phyloP scores from a whole-genome alignment of 176 grass and related monocot genomes.

The Phoenix dactylifera region DNA sequence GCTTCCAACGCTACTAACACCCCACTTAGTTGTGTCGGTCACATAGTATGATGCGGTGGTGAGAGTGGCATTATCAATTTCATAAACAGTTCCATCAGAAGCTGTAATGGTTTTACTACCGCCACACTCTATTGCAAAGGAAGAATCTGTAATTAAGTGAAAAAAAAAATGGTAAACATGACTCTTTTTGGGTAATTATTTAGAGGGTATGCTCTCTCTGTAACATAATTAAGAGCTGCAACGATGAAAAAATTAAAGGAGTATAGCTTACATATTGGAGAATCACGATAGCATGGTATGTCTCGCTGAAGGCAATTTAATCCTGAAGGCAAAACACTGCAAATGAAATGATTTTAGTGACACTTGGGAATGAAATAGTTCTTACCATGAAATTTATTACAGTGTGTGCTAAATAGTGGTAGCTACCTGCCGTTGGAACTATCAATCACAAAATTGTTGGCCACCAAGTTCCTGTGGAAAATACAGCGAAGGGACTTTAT shows the following conservation, averaged over 20 bases:
- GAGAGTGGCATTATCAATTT: conserved; percentile 33
- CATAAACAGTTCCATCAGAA: conserved; percentile 43
- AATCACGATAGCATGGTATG: conserved; percentile 45
- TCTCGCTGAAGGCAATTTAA: conserved; percentile 51
- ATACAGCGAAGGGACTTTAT: background rate
- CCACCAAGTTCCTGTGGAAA: conserved; percentile 8
- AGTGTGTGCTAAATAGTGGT: no score
- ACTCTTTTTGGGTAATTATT: no score
- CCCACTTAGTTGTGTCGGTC: conserved; percentile 37
- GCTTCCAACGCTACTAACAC: conserved; percentile 54
- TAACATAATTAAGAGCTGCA: no score
- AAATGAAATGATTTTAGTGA: background rate
- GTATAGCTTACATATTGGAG: conserved; percentile 41
- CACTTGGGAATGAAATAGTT: background rate
- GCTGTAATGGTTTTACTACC: conserved; percentile 30
- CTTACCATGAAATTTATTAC: no score
- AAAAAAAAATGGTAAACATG: no score
- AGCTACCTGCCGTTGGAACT: conserved; percentile 4
- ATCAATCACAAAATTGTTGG: conserved; percentile 5
- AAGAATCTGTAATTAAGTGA: conserved; percentile 31
- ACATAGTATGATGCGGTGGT: conserved; percentile 25
- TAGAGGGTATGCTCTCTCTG: no score
- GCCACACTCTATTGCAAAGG: conserved; percentile 68
- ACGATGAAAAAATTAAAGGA: no score
- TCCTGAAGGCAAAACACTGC: conserved; percentile 10